Conservation (phyloP, 192 early-diverging fungal species). For the Lunasporangiospora selenospora region DNA sequence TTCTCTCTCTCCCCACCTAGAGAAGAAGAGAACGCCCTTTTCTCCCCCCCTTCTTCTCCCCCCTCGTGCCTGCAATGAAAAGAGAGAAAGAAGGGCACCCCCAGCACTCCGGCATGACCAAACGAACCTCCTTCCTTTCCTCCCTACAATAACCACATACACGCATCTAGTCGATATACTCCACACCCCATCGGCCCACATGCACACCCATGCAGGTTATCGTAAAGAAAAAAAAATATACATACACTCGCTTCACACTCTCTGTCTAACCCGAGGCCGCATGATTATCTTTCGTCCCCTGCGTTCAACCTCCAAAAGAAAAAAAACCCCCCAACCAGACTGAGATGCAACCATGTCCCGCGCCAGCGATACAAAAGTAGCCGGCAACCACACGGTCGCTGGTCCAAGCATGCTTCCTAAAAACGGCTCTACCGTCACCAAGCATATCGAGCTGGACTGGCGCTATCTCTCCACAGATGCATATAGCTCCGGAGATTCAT, state of each 20-base stretch:
- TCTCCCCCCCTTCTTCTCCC: no score
- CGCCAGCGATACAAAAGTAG: not conserved
- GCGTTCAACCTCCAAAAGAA: no score
- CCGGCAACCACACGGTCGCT: not conserved
- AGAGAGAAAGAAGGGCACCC: no score
- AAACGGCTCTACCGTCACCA: not conserved
- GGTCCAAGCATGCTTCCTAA: not conserved
- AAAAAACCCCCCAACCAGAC: no score
- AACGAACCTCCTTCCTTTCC: not conserved
- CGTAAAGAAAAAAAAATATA: not conserved
- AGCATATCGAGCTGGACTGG: constrained; percentile 34
- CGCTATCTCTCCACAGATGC: constrained; percentile 34
- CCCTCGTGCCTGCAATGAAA: no score
- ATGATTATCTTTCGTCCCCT: not conserved
- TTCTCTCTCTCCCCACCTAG: no score
- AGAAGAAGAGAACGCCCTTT: no score
- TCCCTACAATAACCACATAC: not conserved
- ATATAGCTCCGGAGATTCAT: constrained; percentile 20
- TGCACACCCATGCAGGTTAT: not conserved
- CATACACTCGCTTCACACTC: no score
- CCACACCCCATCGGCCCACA: not conserved
- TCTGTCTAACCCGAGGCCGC: not conserved
- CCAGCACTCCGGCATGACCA: no score
- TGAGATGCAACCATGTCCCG: constrained; percentile 4
- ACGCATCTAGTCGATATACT: not conserved